Evolutionary conservation across 2,329 filamentous ascomycete species (phyloP).

Genomic region (Phialemoniopsis sp.): DNA sequence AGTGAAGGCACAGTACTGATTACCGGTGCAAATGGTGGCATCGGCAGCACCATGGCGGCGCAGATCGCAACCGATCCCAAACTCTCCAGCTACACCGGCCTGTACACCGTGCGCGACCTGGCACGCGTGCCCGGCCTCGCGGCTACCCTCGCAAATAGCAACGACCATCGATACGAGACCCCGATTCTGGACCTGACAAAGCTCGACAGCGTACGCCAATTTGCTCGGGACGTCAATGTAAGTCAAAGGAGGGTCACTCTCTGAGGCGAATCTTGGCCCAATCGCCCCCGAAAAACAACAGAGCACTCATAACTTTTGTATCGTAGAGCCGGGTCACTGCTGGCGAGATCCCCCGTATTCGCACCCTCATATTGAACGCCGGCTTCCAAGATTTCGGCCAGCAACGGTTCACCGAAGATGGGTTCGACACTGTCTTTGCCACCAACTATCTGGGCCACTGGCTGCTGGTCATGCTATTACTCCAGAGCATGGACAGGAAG

Average conservation of each 20-base stretch:
- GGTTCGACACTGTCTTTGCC: conserved; percentile 12
- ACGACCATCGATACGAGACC: conserved; percentile 3
- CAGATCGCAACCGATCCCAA: conserved; percentile 10
- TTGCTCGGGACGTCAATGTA: conserved; percentile 11
- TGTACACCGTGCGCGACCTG: conserved; percentile 12
- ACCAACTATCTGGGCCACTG: conserved; percentile 15
- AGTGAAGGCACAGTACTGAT: conserved; percentile 7
- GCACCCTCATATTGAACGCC: conserved; percentile 17
- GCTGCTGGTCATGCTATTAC: conserved; percentile 14
- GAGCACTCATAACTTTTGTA: not conserved
- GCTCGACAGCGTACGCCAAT: conserved; percentile 8
- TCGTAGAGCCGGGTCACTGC: conserved; percentile 1
- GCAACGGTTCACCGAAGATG: conserved; percentile 10
- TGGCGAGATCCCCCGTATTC: conserved; percentile 14
- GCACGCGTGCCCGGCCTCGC: not conserved
- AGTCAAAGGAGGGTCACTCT: not conserved
- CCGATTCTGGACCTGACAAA: conserved; percentile 10
- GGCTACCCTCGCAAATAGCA: not conserved
- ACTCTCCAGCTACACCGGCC: conserved; percentile 11
- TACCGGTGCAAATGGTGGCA: conserved; percentile 10
- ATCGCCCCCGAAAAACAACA: too few relatives aligned
- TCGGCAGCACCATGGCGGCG: conserved; percentile 7
- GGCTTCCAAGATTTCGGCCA: conserved; percentile 9
- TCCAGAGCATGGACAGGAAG: conserved; percentile 15
- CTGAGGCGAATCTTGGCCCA: too few relatives aligned